A percentile compares a stretch with the other conserved stretches of the same genome.
These are phyloP conservation scores for Nakazawaea ernobii DNA, from an alignment of 805 yeast genomes.

Conservation along the genomic window DNA sequence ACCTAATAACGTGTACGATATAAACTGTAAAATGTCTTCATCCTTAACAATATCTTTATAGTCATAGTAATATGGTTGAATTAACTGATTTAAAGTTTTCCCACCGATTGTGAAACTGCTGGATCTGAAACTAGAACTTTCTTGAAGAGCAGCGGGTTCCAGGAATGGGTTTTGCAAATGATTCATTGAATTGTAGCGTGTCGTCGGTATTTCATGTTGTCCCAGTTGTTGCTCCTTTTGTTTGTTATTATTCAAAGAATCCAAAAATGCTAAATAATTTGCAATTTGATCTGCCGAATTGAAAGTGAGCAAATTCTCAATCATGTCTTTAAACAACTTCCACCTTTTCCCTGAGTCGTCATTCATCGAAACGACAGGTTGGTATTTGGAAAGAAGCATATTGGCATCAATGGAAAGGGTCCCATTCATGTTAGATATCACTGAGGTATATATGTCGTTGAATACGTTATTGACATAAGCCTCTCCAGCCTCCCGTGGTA, in stretches of 20 bases:
- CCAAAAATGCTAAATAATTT: slow-evolving; percentile 29
- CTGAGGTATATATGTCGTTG: slow-evolving; percentile 6
- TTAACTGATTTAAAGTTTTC: slow-evolving; percentile 23
- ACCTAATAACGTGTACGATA: slow-evolving; percentile 55
- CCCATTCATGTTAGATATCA: neutral
- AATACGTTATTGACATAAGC: slow-evolving; percentile 26
- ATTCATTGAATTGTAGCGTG: neutral
- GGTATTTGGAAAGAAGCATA: slow-evolving; percentile 13
- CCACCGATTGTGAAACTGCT: slow-evolving; percentile 11
- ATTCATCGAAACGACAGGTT: slow-evolving; percentile 21
- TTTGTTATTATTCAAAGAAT: slow-evolving; percentile 12
- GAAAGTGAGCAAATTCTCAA: slow-evolving; percentile 25
- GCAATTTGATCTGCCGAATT: slow-evolving; percentile 28
- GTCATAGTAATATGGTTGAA: slow-evolving; percentile 27
- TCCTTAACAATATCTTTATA: slow-evolving; percentile 29
- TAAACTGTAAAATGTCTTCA: slow-evolving; percentile 35
- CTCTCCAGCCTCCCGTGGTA: slow-evolving; percentile 32
- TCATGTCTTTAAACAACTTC: slow-evolving; percentile 26
- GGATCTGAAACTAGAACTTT: slow-evolving; percentile 5
- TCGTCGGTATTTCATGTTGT: neutral
- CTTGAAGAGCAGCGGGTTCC: neutral
- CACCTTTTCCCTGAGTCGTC: slow-evolving; percentile 20
- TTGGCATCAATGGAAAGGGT: neutral
- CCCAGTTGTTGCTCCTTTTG: neutral
- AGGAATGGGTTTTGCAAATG: neutral